A percentile compares a stretch with the other conserved stretches of the same genome.
These are phyloP conservation scores for Pisolithus thermaeus DNA, from an alignment of 1,284 basidiomycete genomes.

Conservation along the genomic window DNA sequence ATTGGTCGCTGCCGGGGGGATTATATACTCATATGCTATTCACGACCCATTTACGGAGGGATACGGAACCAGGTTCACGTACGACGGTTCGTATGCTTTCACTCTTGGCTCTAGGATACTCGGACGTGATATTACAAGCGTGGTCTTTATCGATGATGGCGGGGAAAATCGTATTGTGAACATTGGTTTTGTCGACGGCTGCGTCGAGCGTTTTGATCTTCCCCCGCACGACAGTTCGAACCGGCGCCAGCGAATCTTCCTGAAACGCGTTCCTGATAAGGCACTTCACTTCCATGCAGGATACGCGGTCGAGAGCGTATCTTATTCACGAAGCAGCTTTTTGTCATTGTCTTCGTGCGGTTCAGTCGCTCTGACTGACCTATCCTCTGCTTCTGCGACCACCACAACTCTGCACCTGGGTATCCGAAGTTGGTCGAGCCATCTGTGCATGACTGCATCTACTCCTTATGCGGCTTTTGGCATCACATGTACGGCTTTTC, in stretches of 20 bases:
- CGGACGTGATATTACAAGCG: constrained; percentile 48
- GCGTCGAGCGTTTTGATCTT: constrained; percentile 43
- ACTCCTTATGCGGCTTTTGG: constrained; percentile 64
- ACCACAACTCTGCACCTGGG: constrained; percentile 38
- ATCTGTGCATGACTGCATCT: constrained; percentile 45
- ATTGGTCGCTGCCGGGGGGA: constrained; percentile 56
- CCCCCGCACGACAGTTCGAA: constrained; percentile 15
- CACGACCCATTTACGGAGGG: constrained; percentile 35
- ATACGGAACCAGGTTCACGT: constrained; percentile 22
- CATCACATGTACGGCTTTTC: constrained; percentile 40
- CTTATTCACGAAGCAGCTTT: constrained; percentile 37
- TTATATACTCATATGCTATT: constrained; percentile 57
- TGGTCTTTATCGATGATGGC: constrained; percentile 44
- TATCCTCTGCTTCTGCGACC: constrained; percentile 20
- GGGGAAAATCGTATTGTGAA: constrained; percentile 46
- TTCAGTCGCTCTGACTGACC: constrained; percentile 37
- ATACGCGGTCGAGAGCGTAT: constrained; percentile 51
- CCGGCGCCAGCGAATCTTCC: constrained; percentile 9
- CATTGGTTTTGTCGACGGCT: constrained; percentile 58
- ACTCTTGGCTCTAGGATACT: constrained; percentile 16
- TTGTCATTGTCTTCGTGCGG: constrained; percentile 57
- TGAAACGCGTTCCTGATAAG: constrained; percentile 11
- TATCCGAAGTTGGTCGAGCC: constrained; percentile 53
- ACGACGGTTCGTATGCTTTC: constrained; percentile 47
- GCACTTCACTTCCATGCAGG: constrained; percentile 33